These are phyloP conservation scores for Serendipita indica DNA, from an alignment of 768 basidiomycete genomes.

Conservation along the genomic window DNA sequence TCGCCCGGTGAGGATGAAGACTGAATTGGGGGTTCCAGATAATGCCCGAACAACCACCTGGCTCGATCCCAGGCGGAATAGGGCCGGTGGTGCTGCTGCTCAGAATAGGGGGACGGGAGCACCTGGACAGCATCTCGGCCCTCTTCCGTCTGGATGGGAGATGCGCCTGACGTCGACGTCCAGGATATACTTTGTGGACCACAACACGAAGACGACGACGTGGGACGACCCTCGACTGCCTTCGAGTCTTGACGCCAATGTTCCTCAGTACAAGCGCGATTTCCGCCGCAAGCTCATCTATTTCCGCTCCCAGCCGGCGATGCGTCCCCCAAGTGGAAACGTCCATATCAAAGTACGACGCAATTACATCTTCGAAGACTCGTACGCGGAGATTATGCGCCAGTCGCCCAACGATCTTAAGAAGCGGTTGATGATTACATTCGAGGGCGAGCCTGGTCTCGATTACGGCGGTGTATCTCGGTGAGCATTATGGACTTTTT, in stretches of 20 bases:
- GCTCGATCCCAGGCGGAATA: constrained; percentile 81
- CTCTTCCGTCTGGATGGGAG: constrained; percentile 96
- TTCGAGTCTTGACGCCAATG: constrained; percentile 87
- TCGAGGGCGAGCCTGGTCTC: constrained; percentile 96
- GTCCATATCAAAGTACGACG: constrained; percentile 98
- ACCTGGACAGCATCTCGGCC: constrained; percentile 58
- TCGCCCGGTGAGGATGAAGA: too few relatives aligned
- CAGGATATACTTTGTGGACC: constrained; percentile 98
- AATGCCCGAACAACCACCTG: constrained; percentile 99
- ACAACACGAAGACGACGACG: constrained; percentile 99
- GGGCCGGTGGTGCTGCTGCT: background rate
- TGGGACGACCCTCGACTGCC: constrained; percentile 97
- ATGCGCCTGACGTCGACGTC: constrained; percentile 98
- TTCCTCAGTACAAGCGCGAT: constrained; percentile 99
- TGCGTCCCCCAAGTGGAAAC: constrained; percentile 95
- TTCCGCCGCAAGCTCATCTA: constrained; percentile 98
- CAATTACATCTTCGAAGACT: constrained; percentile 98
- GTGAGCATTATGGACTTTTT: constrained; percentile 29
- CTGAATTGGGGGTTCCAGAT: too few relatives aligned
- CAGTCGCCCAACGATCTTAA: constrained; percentile 97
- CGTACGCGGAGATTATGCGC: constrained; percentile 98
- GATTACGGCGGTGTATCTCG: constrained; percentile 97
- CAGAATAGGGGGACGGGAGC: background rate
- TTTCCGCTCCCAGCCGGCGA: constrained; percentile 96
- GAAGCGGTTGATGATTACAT: constrained; percentile 99